Conservation (phyloP, 2,329 filamentous ascomycete species). For the Rachicladosporium sp. region DNA sequence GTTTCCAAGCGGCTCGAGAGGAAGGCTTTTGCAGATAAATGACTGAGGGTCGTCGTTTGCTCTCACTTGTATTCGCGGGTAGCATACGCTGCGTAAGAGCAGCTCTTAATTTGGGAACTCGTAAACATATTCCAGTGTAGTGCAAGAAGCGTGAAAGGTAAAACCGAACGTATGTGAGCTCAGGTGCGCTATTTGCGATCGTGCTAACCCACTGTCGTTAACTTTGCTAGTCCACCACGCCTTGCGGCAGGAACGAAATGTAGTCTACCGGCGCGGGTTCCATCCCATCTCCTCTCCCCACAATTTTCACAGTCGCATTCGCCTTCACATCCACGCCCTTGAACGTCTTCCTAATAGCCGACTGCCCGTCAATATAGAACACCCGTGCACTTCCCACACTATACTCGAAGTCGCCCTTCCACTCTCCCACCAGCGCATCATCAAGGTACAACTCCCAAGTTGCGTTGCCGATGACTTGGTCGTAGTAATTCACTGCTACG, state of each 20-base stretch:
- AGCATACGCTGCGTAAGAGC: too few species aligned
- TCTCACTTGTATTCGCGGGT: too few species aligned
- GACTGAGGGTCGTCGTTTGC: too few species aligned
- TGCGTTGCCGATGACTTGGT: constrained; percentile 46
- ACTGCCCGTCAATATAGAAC: constrained; percentile 51
- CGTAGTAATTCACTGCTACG: constrained; percentile 55
- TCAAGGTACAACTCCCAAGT: constrained; percentile 45
- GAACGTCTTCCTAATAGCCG: constrained; percentile 52
- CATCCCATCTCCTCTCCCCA: constrained; percentile 45
- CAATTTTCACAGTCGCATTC: constrained; percentile 43
- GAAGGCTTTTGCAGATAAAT: too few species aligned
- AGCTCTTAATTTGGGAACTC: too few species aligned
- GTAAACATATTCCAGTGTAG: too few species aligned
- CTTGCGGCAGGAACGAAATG: constrained; percentile 47
- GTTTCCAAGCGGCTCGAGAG: too few species aligned
- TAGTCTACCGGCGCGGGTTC: constrained; percentile 59
- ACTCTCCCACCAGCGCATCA: constrained; percentile 40
- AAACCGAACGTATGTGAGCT: too few species aligned
- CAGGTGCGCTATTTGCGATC: too few species aligned
- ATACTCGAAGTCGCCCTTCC: constrained; percentile 39
- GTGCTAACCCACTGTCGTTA: too few species aligned
- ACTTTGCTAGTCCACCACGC: constrained; percentile 24
- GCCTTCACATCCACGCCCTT: constrained; percentile 35
- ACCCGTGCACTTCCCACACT: constrained; percentile 40
- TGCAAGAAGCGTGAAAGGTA: too few species aligned